A percentile compares a stretch with the other conserved stretches of the same genome.
Conservation (phyloP, 163 green algal species). For the Scenedesmus sp. region DNA sequence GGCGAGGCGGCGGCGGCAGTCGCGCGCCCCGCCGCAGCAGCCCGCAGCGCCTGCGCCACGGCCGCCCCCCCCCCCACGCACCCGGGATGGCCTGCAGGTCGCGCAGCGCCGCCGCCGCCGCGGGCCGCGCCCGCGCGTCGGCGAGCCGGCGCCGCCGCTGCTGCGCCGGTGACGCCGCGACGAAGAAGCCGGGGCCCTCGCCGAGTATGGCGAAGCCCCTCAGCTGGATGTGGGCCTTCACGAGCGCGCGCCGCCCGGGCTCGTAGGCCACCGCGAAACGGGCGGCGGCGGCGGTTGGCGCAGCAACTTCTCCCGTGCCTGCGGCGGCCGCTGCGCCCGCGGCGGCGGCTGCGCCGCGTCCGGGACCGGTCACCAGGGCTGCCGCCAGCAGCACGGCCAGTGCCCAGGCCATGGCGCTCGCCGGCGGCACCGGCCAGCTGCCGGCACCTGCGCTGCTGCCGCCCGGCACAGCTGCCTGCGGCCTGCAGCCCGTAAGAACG, state of each 20-base stretch:
- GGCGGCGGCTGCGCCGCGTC: too few species aligned
- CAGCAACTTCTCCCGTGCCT: too few species aligned
- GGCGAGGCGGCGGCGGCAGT: background rate
- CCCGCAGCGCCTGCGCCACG: background rate
- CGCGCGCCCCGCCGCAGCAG: background rate
- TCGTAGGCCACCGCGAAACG: background rate
- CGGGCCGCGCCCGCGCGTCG: background rate
- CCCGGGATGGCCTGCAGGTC: background rate
- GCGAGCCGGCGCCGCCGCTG: background rate
- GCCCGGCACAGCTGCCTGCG: too few species aligned
- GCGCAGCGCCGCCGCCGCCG: background rate
- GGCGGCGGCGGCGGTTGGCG: too few species aligned
- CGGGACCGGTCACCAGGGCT: too few species aligned
- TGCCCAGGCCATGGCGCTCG: too few species aligned
- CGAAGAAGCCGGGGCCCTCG: background rate
- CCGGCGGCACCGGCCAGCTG: too few species aligned
- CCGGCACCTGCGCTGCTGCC: too few species aligned
- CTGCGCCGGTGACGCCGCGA: background rate
- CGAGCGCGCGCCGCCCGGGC: background rate
- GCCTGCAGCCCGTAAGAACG: too few species aligned
- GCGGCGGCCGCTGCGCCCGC: too few species aligned
- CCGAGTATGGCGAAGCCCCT: background rate
- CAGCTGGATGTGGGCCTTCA: background rate
- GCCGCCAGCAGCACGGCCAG: too few species aligned
- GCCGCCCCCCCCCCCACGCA: background rate